Evolutionary conservation across 2,329 filamentous ascomycete species (phyloP), one percentile per base, ranked within the genome.

Genomic region (Hypoxylon rubiginosum): DNA sequence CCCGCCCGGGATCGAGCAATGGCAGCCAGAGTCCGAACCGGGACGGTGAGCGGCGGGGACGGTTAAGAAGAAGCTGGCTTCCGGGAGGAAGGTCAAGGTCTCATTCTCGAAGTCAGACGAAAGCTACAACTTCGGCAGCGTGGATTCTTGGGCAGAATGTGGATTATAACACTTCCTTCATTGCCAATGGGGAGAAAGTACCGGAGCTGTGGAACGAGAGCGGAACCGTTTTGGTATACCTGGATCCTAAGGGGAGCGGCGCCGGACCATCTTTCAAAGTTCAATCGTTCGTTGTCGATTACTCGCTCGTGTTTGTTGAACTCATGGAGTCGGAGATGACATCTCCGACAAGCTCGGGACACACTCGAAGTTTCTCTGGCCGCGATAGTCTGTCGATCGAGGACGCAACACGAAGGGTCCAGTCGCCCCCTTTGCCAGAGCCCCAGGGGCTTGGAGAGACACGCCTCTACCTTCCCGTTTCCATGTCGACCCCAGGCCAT

Each of bases 181-280:
- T 90, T 57, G 74, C 81, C 21, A 84, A 84, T 46, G 85, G 83
- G 19, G 86, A 90, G 70, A 88, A 85, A 80, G 86, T 91, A 3
- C 87, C 88, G 1, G 89, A 91, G 75, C 77, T 91, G 19, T 91
- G 89, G 89, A 86, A 88, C 68, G 87, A 90, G 58, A 79, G 76
- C 55, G 88, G 86, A 41, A 84, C 84, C 65, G 83, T 90, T 24
- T 80, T 82, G 54, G 82, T 91, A 19, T 88, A 88, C 70, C 77
- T 91, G 3, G 85, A 85, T 60, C 82, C 88, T 0, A 83, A 80
- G 58, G 79, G 79, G 4, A 83, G 80, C 63, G 83, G 83, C 9
- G 77, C 76, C 8, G 85, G 85, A 0, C 84, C 88, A 1, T 90
- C 86, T 0, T 90, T 91, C 79, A 89, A 86, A 72, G 83, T 90